Evolutionary conservation across 192 early-diverging fungal species (phyloP).

Genomic region (Backusella tarrabulga): DNA sequence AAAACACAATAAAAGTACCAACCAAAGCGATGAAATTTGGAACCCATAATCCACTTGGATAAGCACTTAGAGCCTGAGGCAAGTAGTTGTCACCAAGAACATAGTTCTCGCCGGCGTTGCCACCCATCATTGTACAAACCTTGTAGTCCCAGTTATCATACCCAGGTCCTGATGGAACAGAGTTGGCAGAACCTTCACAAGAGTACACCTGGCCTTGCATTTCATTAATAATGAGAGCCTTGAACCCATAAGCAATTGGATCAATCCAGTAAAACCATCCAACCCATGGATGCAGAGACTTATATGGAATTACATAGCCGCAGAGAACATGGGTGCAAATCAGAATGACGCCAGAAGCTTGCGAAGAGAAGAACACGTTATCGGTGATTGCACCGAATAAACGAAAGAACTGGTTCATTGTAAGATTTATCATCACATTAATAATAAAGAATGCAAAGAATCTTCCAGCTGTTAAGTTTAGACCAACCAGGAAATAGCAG

Average conservation of each 20-base stretch:
- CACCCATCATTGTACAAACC: constrained; percentile 64
- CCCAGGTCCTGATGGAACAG: constrained; percentile 29
- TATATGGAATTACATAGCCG: constrained; percentile 60
- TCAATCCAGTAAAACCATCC: constrained; percentile 70
- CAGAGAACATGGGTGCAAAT: constrained; percentile 51
- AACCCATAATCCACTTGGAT: constrained; percentile 51
- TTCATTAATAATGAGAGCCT: constrained; percentile 69
- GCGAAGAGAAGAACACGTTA: constrained; percentile 52
- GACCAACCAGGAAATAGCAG: constrained; percentile 63
- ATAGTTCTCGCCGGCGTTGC: constrained; percentile 45
- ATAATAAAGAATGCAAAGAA: constrained; percentile 60
- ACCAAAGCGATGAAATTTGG: constrained; percentile 59
- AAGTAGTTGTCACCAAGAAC: constrained; percentile 66
- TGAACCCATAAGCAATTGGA: constrained; percentile 67
- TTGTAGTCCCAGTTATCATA: constrained; percentile 40
- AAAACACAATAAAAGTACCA: constrained; percentile 44
- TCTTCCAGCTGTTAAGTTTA: constrained; percentile 47
- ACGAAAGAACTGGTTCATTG: constrained; percentile 59
- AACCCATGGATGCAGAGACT: constrained; percentile 64
- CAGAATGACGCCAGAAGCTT: constrained; percentile 50
- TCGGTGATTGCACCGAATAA: constrained; percentile 50
- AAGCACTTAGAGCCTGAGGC: constrained; percentile 48
- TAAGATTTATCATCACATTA: constrained; percentile 50
- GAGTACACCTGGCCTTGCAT: constrained; percentile 40
- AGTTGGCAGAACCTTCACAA: constrained; percentile 30